Conservation (phyloP, 371 early-diverging fungal species). For the Lichtheimia ramosa region DNA sequence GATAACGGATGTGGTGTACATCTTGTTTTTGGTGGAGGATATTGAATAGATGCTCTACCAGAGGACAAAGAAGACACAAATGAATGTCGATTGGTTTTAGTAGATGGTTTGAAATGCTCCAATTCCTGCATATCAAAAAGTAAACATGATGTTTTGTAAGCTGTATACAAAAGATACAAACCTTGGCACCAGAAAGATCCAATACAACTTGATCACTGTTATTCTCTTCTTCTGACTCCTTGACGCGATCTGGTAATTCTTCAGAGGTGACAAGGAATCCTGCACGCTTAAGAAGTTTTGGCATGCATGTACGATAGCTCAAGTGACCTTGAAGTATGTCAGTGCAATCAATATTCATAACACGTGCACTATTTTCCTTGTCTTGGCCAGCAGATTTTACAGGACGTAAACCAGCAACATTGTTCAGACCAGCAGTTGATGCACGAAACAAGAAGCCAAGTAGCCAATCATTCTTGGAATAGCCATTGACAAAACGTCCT, state of each 20-base stretch:
- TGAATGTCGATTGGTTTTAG: conserved; percentile 18
- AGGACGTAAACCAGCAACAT: conserved; percentile 84
- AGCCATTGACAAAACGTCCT: conserved; percentile 91
- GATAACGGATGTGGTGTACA: not conserved
- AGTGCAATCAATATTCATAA: conserved; percentile 84
- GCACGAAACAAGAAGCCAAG: conserved; percentile 87
- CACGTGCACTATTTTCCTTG: conserved; percentile 16
- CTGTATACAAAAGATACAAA: not conserved
- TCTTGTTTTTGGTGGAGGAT: conserved; percentile 13
- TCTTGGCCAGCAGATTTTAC: conserved; percentile 58
- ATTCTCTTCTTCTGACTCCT: conserved; percentile 10
- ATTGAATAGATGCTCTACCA: conserved; percentile 43
- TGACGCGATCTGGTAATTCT: conserved; percentile 25
- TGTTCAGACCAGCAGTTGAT: conserved; percentile 69
- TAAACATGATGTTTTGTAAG: not conserved
- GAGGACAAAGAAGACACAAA: conserved; percentile 41
- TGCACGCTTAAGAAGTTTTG: conserved; percentile 74
- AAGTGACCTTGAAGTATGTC: conserved; percentile 84
- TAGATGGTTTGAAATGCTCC: conserved; percentile 14
- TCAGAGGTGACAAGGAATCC: conserved; percentile 81
- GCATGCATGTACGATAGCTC: conserved; percentile 82
- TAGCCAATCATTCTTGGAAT: conserved; percentile 87
- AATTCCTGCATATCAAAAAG: conserved; percentile 6
- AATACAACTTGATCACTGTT: conserved; percentile 1
- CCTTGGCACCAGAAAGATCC: conserved; percentile 7